phyloP scores from a whole-genome alignment of 768 basidiomycete genomes.

The Panus rudis region DNA sequence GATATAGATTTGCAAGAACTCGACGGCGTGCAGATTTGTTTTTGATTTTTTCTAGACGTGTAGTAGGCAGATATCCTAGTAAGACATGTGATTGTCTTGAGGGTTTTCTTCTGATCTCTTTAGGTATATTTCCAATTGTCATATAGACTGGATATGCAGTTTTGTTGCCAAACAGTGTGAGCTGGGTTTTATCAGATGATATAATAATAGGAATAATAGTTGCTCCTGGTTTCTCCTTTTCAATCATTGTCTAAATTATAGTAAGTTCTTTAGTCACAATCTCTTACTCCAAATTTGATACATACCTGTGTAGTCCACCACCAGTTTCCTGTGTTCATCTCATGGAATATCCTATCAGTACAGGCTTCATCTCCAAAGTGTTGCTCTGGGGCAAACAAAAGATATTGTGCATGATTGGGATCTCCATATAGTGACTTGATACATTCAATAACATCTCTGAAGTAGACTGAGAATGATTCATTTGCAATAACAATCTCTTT shows the following conservation, averaged over 20 bases:
- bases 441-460: constrained; percentile 30
- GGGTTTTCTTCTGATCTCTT: constrained; percentile 18
- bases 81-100: constrained; percentile 17
- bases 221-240: constrained; percentile 14
- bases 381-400: constrained; percentile 29
- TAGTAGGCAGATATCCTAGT: constrained; percentile 20
- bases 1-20: constrained; percentile 15
- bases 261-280: too few relatives aligned
- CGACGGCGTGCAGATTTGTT: constrained; percentile 15
- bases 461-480: constrained; percentile 27
- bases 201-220: constrained; percentile 19
- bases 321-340: constrained; percentile 45
- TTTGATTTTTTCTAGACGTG: constrained; percentile 11
- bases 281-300: not conserved
- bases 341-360: constrained; percentile 25
- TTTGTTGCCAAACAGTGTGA: constrained; percentile 18
- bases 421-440: constrained; percentile 28
- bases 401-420: constrained; percentile 23
- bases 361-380: constrained; percentile 28
- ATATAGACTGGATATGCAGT: constrained; percentile 20
- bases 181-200: constrained; percentile 18
- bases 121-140: constrained; percentile 22
- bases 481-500: constrained; percentile 23
- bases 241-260: constrained; percentile 14
- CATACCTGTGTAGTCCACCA: constrained; percentile 45